phyloP scores from a whole-genome alignment of 306 rosid species.

The Carpinus viminea region DNA sequence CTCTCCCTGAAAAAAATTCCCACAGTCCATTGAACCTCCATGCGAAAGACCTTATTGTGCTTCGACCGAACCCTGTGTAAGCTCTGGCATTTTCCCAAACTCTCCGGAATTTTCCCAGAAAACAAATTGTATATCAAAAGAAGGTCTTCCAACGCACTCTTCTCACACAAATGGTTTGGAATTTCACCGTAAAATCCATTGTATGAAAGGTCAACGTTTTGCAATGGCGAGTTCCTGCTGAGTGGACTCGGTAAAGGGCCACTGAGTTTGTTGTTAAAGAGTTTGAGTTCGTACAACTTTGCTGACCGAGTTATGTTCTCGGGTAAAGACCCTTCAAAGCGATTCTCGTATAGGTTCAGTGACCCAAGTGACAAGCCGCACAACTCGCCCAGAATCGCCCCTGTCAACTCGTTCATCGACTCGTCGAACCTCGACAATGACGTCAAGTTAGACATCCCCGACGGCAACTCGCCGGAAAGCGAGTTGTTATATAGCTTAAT shows the following conservation, averaged over 20 bases:
- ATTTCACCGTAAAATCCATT: conserved; percentile 56
- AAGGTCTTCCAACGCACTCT: conserved; percentile 43
- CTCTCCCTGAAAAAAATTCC: too few relatives aligned
- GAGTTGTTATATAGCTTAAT: conserved; percentile 58
- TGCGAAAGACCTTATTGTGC: conserved; percentile 62
- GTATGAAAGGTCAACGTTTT: conserved; percentile 53
- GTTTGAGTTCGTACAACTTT: conserved; percentile 46
- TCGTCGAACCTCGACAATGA: conserved; percentile 51
- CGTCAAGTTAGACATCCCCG: conserved; percentile 40
- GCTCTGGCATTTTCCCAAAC: conserved; percentile 53
- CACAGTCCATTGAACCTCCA: too few relatives aligned
- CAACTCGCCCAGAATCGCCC: conserved; percentile 58
- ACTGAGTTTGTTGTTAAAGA: conserved; percentile 61
- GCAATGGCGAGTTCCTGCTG: conserved; percentile 52
- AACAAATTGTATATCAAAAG: conserved; percentile 58
- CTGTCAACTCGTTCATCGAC: conserved; percentile 56
- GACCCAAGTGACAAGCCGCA: conserved; percentile 54
- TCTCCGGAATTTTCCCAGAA: conserved; percentile 58
- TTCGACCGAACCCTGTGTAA: conserved; percentile 55
- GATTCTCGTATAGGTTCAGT: conserved; percentile 42
- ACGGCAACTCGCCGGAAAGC: conserved; percentile 68
- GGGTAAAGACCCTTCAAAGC: conserved; percentile 58
- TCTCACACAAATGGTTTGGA: conserved; percentile 52
- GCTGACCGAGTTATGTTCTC: conserved; percentile 43
- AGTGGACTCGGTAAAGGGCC: conserved; percentile 57